Conservation (phyloP, 257 asterid genomes). For the Gentiana straminea region DNA sequence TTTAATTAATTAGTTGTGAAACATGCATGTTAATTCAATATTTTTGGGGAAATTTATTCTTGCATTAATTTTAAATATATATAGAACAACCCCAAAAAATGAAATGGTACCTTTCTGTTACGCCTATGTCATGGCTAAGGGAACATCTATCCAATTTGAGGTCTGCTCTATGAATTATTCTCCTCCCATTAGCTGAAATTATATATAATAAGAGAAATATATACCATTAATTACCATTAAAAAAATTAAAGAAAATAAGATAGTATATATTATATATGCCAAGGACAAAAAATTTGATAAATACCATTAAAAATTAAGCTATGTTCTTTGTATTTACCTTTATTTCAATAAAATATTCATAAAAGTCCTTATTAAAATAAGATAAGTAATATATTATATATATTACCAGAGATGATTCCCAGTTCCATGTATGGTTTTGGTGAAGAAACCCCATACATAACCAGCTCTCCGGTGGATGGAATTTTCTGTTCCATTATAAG, state of each 20-base stretch:
- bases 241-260: not conserved
- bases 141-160: conserved; percentile 35
- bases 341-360: no score
- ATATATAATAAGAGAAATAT: not conserved
- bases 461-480: conserved; percentile 45
- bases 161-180: conserved; percentile 44
- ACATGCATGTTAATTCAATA: no score
- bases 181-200: conserved; percentile 39
- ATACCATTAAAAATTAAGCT: no score
- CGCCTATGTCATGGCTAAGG: conserved; percentile 53
- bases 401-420: conserved; percentile 52
- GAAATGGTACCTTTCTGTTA: conserved; percentile 30
- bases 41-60: not conserved
- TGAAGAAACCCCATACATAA: conserved; percentile 41
- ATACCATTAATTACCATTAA: not conserved
- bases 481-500: conserved; percentile 26
- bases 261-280: no score
- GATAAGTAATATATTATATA: not conserved
- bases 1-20: no score
- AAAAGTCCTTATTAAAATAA: no score
- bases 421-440: conserved; percentile 46
- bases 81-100: no score
- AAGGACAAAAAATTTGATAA: no score
- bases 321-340: no score
- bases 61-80: not conserved